Evolutionary conservation across 768 basidiomycete species (phyloP).

Genomic region (Suillus lakei): DNA sequence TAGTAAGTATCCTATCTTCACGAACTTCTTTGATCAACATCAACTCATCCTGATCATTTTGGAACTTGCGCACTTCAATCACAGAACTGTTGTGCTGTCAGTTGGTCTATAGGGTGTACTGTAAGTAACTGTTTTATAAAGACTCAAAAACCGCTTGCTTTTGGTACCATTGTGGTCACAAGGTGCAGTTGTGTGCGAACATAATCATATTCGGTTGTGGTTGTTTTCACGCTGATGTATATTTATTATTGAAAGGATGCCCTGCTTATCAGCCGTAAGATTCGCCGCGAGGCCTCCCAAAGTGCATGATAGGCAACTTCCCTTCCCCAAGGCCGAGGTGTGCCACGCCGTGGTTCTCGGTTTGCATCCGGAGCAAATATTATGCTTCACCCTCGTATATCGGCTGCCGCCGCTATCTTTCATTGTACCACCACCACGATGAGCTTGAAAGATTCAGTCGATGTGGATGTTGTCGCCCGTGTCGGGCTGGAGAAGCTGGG

Average conservation of each 20-base stretch:
- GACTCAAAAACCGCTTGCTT: too few species aligned
- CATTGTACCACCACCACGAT: conserved; percentile 11
- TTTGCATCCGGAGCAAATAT: neutral
- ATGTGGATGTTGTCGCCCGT: conserved; percentile 33
- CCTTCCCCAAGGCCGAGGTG: neutral
- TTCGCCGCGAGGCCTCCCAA: neutral
- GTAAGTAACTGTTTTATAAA: too few species aligned
- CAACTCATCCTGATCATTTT: too few species aligned
- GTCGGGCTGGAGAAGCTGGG: conserved; percentile 55
- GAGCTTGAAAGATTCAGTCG: conserved; percentile 17
- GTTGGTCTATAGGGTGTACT: too few species aligned
- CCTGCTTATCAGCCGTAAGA: neutral
- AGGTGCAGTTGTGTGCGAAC: neutral
- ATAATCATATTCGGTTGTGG: too few species aligned
- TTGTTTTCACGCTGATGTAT: neutral
- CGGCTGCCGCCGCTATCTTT: neutral
- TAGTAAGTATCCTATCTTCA: too few species aligned
- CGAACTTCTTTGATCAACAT: too few species aligned
- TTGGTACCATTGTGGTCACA: neutral
- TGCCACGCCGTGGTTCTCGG: too few species aligned
- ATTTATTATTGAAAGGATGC: neutral
- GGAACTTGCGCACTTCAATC: too few species aligned
- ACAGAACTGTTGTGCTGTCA: too few species aligned
- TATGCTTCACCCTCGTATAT: neutral
- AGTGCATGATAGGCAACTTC: neutral